These are phyloP conservation scores for Euptelea pleiosperma DNA, from an alignment of 164 flowering plant species.

Conservation along the genomic window DNA sequence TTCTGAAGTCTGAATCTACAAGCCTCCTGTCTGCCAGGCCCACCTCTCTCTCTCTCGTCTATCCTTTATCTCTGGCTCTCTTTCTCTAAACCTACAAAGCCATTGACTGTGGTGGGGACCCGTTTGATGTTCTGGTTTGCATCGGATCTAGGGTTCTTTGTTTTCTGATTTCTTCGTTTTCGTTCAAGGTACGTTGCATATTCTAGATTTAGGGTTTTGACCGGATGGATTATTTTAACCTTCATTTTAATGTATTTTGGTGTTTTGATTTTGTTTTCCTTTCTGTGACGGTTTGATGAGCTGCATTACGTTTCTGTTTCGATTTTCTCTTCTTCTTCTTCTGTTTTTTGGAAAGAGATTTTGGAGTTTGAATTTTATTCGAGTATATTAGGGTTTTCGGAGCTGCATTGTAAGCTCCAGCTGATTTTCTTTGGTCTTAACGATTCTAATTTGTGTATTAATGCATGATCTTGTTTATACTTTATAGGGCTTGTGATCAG, in stretches of 20 bases:
- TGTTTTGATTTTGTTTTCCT: no score
- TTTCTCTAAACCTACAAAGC: no score
- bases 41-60: no score
- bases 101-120: no score
- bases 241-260: neutral
- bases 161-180: neutral
- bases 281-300: neutral
- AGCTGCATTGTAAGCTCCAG: neutral
- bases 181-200: no score
- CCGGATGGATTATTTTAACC: no score
- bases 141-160: constrained; percentile 33
- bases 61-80: neutral
- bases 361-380: neutral
- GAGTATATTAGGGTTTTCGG: neutral
- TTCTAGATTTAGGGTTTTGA: no score
- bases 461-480: no score
- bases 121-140: constrained; percentile 10
- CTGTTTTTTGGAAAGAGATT: neutral
- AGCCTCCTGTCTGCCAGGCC: no score
- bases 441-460: neutral
- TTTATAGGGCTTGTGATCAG: neutral
- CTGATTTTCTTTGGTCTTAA: neutral
- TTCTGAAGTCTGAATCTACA: no score
- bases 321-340: neutral
- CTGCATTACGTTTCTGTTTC: neutral